phyloP scores from a whole-genome alignment of 192 early-diverging fungal genomes.

The Umbelopsis isabellina region DNA sequence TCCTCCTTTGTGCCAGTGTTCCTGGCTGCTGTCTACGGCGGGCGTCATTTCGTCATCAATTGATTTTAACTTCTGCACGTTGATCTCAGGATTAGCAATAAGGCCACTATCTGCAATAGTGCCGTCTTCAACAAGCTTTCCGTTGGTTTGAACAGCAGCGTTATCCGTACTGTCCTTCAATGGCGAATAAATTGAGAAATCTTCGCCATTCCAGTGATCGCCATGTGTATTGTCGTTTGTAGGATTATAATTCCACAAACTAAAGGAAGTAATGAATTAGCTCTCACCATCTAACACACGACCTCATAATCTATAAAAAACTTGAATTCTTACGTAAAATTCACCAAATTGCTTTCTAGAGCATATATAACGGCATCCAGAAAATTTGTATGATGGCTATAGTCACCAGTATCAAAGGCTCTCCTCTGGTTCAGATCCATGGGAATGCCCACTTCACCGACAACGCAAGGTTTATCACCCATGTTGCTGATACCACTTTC shows the following conservation, averaged over 20 bases:
- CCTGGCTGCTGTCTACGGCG: slow-evolving; percentile 3
- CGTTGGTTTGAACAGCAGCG: neutral
- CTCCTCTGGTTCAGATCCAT: slow-evolving; percentile 83
- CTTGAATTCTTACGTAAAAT: slow-evolving; percentile 63
- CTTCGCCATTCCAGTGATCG: slow-evolving; percentile 87
- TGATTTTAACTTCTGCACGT: slow-evolving; percentile 5
- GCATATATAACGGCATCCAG: slow-evolving; percentile 76
- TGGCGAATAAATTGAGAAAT: slow-evolving; percentile 76
- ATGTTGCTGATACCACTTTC: slow-evolving; percentile 58
- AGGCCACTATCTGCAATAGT: neutral
- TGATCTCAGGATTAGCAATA: neutral
- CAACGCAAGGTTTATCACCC: slow-evolving; percentile 66
- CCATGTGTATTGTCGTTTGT: slow-evolving; percentile 77
- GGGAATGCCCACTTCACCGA: slow-evolving; percentile 85
- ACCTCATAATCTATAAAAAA: neutral
- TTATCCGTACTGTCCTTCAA: neutral
- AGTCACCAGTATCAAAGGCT: slow-evolving; percentile 75
- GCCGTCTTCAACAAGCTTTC: neutral
- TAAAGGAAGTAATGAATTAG: slow-evolving; percentile 12
- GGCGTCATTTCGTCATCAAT: slow-evolving; percentile 7
- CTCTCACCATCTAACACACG: neutral
- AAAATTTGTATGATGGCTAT: slow-evolving; percentile 71
- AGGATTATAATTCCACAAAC: slow-evolving; percentile 87
- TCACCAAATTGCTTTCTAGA: slow-evolving; percentile 73
- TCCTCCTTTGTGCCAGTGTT: slow-evolving; percentile 68